Conservation (phyloP, 352 stramenopile species). For the Phytophthora citricola region DNA sequence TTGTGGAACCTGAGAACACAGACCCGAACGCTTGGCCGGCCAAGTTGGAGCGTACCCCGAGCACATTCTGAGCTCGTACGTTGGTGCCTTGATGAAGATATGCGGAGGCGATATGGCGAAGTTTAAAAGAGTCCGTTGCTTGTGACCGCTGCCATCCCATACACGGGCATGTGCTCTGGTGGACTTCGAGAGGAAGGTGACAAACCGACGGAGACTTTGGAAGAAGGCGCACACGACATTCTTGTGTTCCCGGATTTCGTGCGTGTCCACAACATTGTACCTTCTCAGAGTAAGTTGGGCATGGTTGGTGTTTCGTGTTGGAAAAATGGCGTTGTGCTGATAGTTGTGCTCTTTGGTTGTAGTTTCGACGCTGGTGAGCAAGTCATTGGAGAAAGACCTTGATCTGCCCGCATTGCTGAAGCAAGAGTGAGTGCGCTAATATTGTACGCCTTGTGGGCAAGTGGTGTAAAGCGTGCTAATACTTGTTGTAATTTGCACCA, state of each 20-base stretch:
- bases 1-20: constrained; percentile 53
- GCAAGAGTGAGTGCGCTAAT: constrained; percentile 35
- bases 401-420: constrained; percentile 43
- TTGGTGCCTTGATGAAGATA: constrained; percentile 35
- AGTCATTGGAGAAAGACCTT: constrained; percentile 39
- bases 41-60: constrained; percentile 71
- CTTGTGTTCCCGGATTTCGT: constrained; percentile 77
- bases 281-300: constrained; percentile 47
- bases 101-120: constrained; percentile 39
- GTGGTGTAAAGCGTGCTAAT: constrained; percentile 5
- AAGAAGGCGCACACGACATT: constrained; percentile 55
- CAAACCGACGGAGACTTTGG: background rate
- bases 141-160: constrained; percentile 65
- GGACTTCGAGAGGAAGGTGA: background rate
- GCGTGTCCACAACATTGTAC: constrained; percentile 57
- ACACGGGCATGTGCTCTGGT: constrained; percentile 25
- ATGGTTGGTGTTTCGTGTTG: background rate
- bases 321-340: background rate
- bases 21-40: constrained; percentile 64
- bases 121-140: constrained; percentile 53
- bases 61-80: constrained; percentile 58
- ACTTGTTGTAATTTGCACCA: constrained; percentile 9
- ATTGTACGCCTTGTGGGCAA: too few relatives aligned
- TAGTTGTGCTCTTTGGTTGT: background rate
- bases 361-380: constrained; percentile 47